Conservation (phyloP, 1,139 yeast species). For the Zygoascus sp. region DNA sequence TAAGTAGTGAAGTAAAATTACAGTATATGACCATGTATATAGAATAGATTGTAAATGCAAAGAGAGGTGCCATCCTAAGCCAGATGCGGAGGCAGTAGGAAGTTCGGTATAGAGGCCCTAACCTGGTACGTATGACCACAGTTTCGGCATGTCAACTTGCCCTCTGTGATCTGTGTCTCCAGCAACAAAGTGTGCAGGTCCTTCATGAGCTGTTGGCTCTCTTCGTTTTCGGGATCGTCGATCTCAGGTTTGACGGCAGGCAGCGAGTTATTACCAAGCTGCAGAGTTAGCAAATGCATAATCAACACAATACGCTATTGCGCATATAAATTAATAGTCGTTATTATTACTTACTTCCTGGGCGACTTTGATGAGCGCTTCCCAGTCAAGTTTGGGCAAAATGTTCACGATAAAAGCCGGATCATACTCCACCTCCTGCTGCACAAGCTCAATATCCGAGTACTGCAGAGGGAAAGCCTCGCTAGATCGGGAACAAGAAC, state of each 20-base stretch:
- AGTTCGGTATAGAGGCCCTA: constrained; percentile 91
- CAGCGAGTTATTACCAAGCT: constrained; percentile 60
- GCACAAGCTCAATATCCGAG: constrained; percentile 65
- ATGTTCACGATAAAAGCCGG: constrained; percentile 75
- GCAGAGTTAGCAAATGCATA: constrained; percentile 3
- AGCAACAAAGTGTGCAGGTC: constrained; percentile 76
- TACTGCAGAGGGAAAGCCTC: constrained; percentile 78
- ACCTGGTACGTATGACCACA: constrained; percentile 86
- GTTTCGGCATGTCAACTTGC: constrained; percentile 80
- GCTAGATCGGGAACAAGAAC: constrained; percentile 67
- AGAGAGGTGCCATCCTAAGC: constrained; percentile 33
- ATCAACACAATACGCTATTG: constrained; percentile 25
- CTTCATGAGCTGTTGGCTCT: constrained; percentile 55
- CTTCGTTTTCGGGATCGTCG: constrained; percentile 45
- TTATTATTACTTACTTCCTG: constrained; percentile 52
- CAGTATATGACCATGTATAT: constrained; percentile 1
- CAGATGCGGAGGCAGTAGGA: constrained; percentile 89
- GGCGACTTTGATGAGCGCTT: constrained; percentile 73
- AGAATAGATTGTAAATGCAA: not conserved
- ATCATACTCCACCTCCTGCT: constrained; percentile 77
- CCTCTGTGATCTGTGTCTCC: constrained; percentile 73
- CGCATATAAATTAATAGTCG: not conserved
- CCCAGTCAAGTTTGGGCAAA: constrained; percentile 84
- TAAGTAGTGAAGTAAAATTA: not conserved
- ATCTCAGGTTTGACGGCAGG: constrained; percentile 65